Evolutionary conservation across 202 grass and related monocot species (phyloP).

Genomic region (Zizania palustris): DNA sequence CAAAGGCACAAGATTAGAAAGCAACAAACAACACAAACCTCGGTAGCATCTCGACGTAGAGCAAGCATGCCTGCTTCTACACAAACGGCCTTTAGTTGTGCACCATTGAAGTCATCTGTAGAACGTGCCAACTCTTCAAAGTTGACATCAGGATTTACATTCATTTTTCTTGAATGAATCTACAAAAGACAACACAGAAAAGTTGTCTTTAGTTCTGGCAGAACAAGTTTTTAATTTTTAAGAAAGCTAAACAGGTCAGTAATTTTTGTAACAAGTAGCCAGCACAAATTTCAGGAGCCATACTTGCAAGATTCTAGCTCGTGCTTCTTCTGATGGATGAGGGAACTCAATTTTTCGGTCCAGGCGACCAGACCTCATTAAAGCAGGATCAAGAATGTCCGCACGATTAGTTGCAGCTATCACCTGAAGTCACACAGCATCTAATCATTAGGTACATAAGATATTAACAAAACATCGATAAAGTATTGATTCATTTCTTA

Average conservation of each 20-base stretch:
- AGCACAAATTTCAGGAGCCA: background rate
- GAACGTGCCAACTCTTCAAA: slow-evolving; percentile 89
- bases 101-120: slow-evolving; percentile 92
- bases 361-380: slow-evolving; percentile 85
- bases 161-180: slow-evolving; percentile 98
- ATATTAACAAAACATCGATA: slow-evolving; percentile 9
- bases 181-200: slow-evolving; percentile 36
- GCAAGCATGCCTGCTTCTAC: slow-evolving; percentile 95
- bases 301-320: slow-evolving; percentile 89
- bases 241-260: background rate
- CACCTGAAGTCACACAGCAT: slow-evolving; percentile 55
- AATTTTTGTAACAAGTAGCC: slow-evolving; percentile 1
- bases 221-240: background rate
- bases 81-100: slow-evolving; percentile 91
- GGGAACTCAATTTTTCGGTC: slow-evolving; percentile 97
- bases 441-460: background rate
- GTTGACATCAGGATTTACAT: slow-evolving; percentile 88
- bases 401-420: slow-evolving; percentile 97
- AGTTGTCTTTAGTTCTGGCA: background rate
- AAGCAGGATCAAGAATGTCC: slow-evolving; percentile 90
- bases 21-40: slow-evolving; percentile 46
- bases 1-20: background rate
- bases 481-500: slow-evolving; percentile 15
- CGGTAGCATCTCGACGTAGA: slow-evolving; percentile 81
- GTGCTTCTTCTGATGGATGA: slow-evolving; percentile 80